Conservation (phyloP, 2,329 filamentous ascomycete genomes). For the Juglanconis juglandina region DNA sequence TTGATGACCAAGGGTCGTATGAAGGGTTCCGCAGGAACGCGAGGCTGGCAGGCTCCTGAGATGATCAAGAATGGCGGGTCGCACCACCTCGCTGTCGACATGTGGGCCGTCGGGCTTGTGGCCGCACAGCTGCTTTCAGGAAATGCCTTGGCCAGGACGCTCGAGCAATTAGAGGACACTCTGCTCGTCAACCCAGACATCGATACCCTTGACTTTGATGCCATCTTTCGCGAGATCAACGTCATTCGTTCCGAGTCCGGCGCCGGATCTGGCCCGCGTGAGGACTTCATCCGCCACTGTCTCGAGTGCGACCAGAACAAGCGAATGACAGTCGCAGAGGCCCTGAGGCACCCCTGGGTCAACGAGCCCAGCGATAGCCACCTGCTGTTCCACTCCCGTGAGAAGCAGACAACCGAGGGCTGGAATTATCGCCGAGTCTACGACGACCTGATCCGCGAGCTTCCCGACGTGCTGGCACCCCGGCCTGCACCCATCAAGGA, state of each 20-base stretch:
- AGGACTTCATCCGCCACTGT: slow-evolving; percentile 33
- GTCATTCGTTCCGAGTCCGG: slow-evolving; percentile 19
- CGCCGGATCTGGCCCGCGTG: slow-evolving; percentile 16
- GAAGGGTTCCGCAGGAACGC: slow-evolving; percentile 43
- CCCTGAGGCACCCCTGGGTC: slow-evolving; percentile 37
- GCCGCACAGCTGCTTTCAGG: slow-evolving; percentile 31
- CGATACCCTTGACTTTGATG: slow-evolving; percentile 14
- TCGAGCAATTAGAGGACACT: slow-evolving; percentile 12
- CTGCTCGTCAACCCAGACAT: slow-evolving; percentile 17
- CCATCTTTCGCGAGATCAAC: slow-evolving; percentile 6
- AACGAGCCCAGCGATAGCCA: slow-evolving; percentile 13
- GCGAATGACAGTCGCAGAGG: slow-evolving; percentile 32
- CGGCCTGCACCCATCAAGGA: background rate
- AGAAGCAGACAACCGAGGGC: slow-evolving; percentile 8
- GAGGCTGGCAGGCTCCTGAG: slow-evolving; percentile 48
- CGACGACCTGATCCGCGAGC: background rate
- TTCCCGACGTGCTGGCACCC: background rate
- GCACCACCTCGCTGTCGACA: slow-evolving; percentile 41
- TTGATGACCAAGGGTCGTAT: slow-evolving; percentile 40
- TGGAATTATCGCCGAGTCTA: slow-evolving; percentile 19
- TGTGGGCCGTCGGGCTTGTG: slow-evolving; percentile 52
- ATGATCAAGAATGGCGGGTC: slow-evolving; percentile 23
- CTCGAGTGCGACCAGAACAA: slow-evolving; percentile 28
- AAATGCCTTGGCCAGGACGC: slow-evolving; percentile 15
- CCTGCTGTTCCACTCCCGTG: slow-evolving; percentile 15